Conservation (phyloP, 768 basidiomycete species). For the Mycena vitilis region DNA sequence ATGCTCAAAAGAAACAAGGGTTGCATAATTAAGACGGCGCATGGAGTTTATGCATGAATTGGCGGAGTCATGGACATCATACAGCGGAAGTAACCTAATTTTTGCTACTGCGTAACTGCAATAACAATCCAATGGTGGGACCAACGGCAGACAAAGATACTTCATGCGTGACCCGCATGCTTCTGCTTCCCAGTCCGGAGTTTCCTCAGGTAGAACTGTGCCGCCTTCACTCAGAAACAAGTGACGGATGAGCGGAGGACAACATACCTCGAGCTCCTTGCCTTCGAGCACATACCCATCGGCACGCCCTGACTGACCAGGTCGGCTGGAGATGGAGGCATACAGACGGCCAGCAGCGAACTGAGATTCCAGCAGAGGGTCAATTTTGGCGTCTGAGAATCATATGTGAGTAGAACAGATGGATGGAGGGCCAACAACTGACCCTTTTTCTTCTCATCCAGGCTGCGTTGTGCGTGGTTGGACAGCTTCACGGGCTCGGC, state of each 20-base stretch:
- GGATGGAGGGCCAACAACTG: conserved; percentile 23
- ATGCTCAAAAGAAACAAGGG: neutral
- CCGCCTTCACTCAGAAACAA: conserved; percentile 34
- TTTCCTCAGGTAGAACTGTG: conserved; percentile 94
- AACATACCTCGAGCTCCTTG: conserved; percentile 93
- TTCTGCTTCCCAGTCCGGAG: conserved; percentile 95
- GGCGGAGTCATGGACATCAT: conserved; percentile 32
- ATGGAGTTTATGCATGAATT: conserved; percentile 32
- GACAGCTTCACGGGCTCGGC: conserved; percentile 84
- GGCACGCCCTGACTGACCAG: conserved; percentile 95
- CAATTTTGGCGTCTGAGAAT: conserved; percentile 85
- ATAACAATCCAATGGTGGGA: conserved; percentile 28
- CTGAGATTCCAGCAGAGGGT: conserved; percentile 88
- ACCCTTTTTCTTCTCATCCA: conserved; percentile 95
- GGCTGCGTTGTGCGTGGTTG: conserved; percentile 87
- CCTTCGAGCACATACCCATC: conserved; percentile 99
- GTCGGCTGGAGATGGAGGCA: conserved; percentile 92
- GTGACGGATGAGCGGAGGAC: neutral
- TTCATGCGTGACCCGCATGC: conserved; percentile 75
- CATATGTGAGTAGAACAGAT: conserved; percentile 12
- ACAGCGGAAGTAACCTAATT: conserved; percentile 35
- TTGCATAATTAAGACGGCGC: conserved; percentile 19
- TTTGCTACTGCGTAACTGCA: conserved; percentile 27
- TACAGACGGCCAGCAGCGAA: conserved; percentile 97
- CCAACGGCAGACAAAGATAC: conserved; percentile 26